Evolutionary conservation across 192 early-diverging fungal genomes (phyloP).

Genomic region (Linnemannia elongata): DNA sequence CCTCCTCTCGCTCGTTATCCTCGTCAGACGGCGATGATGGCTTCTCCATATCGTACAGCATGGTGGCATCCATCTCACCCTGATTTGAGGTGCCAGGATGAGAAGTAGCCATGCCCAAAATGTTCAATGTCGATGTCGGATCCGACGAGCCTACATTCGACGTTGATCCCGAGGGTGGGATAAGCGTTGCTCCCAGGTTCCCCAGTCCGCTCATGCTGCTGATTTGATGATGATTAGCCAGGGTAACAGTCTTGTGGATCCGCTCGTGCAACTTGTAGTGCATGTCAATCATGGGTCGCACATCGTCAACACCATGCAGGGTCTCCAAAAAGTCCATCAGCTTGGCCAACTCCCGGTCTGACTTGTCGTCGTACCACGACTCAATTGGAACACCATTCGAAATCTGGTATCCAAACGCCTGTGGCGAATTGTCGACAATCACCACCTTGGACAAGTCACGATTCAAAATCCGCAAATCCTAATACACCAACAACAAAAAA

Average conservation of each 20-base stretch:
- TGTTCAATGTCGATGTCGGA: background rate
- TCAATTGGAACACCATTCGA: slow-evolving; percentile 81
- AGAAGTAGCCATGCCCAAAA: background rate
- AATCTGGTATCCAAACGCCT: slow-evolving; percentile 82
- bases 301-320: slow-evolving; percentile 72
- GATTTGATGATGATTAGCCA: slow-evolving; percentile 43
- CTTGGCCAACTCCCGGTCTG: slow-evolving; percentile 72
- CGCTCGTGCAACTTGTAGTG: slow-evolving; percentile 60
- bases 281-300: slow-evolving; percentile 73
- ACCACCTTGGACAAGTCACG: slow-evolving; percentile 73
- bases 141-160: background rate
- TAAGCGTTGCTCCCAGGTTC: slow-evolving; percentile 16
- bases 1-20: slow-evolving; percentile 34
- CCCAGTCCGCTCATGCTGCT: slow-evolving; percentile 35
- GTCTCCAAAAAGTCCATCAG: slow-evolving; percentile 74
- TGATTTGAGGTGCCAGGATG: background rate
- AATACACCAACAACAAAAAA: background rate
- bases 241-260: slow-evolving; percentile 24
- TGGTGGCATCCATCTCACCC: slow-evolving; percentile 31
- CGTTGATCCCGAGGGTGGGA: slow-evolving; percentile 11
- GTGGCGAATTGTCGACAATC: slow-evolving; percentile 81
- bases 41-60: slow-evolving; percentile 47
- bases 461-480: slow-evolving; percentile 77
- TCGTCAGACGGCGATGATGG: slow-evolving; percentile 38
- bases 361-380: slow-evolving; percentile 80